phyloP scores from a whole-genome alignment of 345 rosid species.

The Gossypium arboreum region DNA sequence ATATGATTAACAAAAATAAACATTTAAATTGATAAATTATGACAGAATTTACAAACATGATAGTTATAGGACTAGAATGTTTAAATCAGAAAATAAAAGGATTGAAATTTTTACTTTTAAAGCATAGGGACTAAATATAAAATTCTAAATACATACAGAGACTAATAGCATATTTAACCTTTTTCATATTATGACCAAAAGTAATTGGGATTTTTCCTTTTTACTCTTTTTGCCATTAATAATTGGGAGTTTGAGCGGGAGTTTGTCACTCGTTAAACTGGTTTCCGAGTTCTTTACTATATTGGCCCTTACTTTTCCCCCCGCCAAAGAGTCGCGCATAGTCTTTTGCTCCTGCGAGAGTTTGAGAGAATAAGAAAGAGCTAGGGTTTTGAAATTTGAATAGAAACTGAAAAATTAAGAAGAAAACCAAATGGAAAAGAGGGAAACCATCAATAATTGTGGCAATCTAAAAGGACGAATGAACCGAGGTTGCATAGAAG shows the following conservation, averaged over 20 bases:
- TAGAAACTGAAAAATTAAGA: not conserved
- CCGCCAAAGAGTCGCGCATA: not conserved
- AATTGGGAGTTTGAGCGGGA: not conserved
- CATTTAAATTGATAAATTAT: no score
- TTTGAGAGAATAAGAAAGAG: not conserved
- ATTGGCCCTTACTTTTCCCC: not conserved
- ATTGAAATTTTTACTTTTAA: no score
- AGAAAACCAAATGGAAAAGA: not conserved
- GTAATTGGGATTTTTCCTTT: no score
- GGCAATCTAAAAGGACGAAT: constrained; percentile 22
- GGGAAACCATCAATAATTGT: not conserved
- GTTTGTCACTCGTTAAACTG: not conserved
- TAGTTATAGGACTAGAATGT: no score
- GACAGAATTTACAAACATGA: no score
- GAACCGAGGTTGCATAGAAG: constrained; percentile 46
- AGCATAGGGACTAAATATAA: no score
- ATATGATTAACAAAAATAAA: no score
- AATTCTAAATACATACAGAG: no score
- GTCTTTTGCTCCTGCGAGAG: not conserved
- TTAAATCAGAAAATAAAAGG: no score
- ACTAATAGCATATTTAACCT: no score
- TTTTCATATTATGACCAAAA: no score
- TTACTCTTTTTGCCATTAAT: no score
- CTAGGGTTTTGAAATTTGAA: not conserved
- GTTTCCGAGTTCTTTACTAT: not conserved